Conservation (phyloP, 768 basidiomycete species). For the Suillus placidus region DNA sequence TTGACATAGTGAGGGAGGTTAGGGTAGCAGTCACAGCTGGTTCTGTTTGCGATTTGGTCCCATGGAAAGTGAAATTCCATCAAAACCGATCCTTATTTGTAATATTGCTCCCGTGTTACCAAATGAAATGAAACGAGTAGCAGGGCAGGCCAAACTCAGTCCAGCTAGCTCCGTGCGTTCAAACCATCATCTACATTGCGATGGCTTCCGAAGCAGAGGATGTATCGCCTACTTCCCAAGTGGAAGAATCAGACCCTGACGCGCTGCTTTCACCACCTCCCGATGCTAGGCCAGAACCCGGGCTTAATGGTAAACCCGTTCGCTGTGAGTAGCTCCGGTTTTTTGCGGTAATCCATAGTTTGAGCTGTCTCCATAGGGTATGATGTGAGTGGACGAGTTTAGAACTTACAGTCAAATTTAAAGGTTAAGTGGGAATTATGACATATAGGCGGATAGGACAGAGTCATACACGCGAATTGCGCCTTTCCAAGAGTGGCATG, state of each 20-base stretch:
- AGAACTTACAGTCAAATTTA: constrained; percentile 3
- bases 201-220: constrained; percentile 14
- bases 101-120: neutral
- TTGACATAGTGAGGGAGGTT: constrained; percentile 1
- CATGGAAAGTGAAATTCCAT: neutral
- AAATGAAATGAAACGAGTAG: neutral
- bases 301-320: constrained; percentile 73
- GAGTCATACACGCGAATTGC: constrained; percentile 82
- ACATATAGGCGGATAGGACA: constrained; percentile 71
- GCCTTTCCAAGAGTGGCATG: constrained; percentile 82
- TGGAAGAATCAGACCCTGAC: constrained; percentile 62
- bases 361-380: constrained; percentile 57
- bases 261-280: constrained; percentile 44
- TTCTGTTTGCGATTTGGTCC: neutral
- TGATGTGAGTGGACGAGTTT: constrained; percentile 60
- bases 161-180: neutral
- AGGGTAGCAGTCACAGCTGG: neutral
- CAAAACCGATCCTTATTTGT: neutral
- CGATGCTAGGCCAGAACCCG: constrained; percentile 71
- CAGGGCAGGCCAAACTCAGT: neutral
- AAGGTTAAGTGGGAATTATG: constrained; percentile 18
- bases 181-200: neutral
- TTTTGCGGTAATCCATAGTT: neutral
- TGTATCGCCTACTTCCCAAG: constrained; percentile 41
- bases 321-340: constrained; percentile 60